Evolutionary conservation across 2,329 filamentous ascomycete species (phyloP).

Genomic region (Cladorrhinum sp.): DNA sequence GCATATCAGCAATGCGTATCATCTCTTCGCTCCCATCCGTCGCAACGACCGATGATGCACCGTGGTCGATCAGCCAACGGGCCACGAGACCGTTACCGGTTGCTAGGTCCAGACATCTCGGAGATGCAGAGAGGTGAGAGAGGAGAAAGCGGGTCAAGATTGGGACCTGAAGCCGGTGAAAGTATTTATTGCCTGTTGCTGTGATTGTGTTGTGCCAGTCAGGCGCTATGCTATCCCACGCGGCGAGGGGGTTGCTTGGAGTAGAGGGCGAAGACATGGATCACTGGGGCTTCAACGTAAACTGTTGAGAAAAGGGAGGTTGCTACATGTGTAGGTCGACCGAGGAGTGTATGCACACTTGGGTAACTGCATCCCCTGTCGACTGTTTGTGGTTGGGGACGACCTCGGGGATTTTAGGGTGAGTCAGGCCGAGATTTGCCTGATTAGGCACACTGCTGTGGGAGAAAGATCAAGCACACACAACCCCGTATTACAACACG

Average conservation of each 20-base stretch:
- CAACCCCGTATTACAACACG: too few relatives aligned
- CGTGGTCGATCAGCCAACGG: conserved; percentile 40
- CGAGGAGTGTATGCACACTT: too few relatives aligned
- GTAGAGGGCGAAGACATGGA: conserved; percentile 3
- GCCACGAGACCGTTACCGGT: conserved; percentile 49
- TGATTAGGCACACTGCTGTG: too few relatives aligned
- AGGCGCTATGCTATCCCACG: conserved; percentile 42
- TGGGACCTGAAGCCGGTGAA: conserved; percentile 41
- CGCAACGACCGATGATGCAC: conserved; percentile 37
- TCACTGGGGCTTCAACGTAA: too few relatives aligned
- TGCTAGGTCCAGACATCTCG: conserved; percentile 43
- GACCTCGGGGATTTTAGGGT: background rate
- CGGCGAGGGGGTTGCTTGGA: conserved; percentile 25
- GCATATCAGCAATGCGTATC: conserved; percentile 36
- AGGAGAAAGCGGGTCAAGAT: conserved; percentile 37
- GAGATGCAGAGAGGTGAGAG: conserved; percentile 14
- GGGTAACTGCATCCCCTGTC: too few relatives aligned
- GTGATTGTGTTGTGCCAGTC: conserved; percentile 43
- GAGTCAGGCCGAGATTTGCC: too few relatives aligned
- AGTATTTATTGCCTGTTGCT: conserved; percentile 43
- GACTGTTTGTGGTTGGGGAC: background rate
- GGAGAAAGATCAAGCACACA: too few relatives aligned
- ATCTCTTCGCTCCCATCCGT: conserved; percentile 44
- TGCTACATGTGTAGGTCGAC: too few relatives aligned
- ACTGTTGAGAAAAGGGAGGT: too few relatives aligned